Percentiles rank a stretch among this genome's conserved stretches.
Conservation (phyloP, 2,329 filamentous ascomycete species). For the Pseudogymnoascus sp. region DNA sequence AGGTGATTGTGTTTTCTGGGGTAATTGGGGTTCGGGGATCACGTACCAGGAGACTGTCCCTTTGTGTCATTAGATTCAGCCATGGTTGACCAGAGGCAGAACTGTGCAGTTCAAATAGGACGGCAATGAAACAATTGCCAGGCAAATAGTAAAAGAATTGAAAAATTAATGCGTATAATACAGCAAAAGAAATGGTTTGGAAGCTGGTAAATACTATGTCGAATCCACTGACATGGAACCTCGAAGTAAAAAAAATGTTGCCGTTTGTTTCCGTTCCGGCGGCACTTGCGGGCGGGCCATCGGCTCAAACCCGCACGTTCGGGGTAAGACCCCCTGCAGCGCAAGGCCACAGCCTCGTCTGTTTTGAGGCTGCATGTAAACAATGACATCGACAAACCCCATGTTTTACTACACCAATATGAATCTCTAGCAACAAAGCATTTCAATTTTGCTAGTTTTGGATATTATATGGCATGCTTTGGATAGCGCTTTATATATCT, state of each 20-base stretch:
- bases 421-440: not conserved
- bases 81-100: constrained; percentile 20
- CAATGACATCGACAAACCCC: not conserved
- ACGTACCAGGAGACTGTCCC: constrained; percentile 24
- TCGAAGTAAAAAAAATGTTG: constrained; percentile 6
- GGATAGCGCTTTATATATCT: constrained; percentile 6
- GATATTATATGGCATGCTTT: constrained; percentile 7
- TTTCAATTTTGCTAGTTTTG: constrained; percentile 1
- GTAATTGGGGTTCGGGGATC: not conserved
- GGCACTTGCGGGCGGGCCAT: constrained; percentile 7
- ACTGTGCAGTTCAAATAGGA: constrained; percentile 7
- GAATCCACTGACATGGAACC: constrained; percentile 6
- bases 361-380: not conserved
- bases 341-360: constrained; percentile 3
- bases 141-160: constrained; percentile 10
- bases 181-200: constrained; percentile 11
- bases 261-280: constrained; percentile 8
- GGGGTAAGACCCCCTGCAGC: not conserved
- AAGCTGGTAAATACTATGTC: constrained; percentile 7
- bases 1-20: not conserved
- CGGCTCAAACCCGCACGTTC: constrained; percentile 6
- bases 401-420: not conserved
- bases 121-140: constrained; percentile 10
- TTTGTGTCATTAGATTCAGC: constrained; percentile 26
- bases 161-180: constrained; percentile 11